Evolutionary conservation across 148 eudicot species (phyloP).

Genomic region (Spergularia marina): DNA sequence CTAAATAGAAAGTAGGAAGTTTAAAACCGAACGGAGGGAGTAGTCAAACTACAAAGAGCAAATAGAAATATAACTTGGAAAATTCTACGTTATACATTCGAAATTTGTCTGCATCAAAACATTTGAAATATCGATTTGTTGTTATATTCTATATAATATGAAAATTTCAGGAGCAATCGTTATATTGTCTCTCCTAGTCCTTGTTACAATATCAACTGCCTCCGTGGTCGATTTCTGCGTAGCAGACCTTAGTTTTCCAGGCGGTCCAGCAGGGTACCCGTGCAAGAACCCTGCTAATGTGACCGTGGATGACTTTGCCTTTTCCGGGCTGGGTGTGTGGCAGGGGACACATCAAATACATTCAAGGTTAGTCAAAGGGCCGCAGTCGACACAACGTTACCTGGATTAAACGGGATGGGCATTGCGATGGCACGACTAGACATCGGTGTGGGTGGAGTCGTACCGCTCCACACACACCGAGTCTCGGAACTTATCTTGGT

Average conservation of each 20-base stretch:
- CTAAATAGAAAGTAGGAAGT: too few species aligned
- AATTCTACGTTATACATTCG: too few species aligned
- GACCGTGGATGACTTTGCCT: conserved; percentile 18
- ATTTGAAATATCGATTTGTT: not conserved
- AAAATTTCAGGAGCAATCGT: not conserved
- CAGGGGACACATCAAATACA: conserved; percentile 24
- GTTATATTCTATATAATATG: not conserved
- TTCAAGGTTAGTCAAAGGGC: not conserved
- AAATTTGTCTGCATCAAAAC: too few species aligned
- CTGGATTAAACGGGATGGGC: conserved; percentile 21
- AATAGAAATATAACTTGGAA: too few species aligned
- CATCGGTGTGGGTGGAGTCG: conserved; percentile 25
- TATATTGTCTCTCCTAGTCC: not conserved
- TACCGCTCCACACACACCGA: conserved; percentile 18
- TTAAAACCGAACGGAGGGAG: too few species aligned
- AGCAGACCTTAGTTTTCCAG: conserved; percentile 15
- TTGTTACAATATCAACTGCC: conserved; percentile 3
- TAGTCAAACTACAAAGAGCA: too few species aligned
- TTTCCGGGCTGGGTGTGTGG: conserved; percentile 6
- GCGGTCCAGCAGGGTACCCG: conserved; percentile 15
- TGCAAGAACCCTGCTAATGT: conserved; percentile 18
- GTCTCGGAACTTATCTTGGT: conserved; percentile 17
- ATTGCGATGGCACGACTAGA: conserved; percentile 21
- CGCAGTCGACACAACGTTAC: conserved; percentile 17
- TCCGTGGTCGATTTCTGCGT: conserved; percentile 21